Conservation (phyloP, 2,329 filamentous ascomycete genomes). For the Rachicladosporium sp. region DNA sequence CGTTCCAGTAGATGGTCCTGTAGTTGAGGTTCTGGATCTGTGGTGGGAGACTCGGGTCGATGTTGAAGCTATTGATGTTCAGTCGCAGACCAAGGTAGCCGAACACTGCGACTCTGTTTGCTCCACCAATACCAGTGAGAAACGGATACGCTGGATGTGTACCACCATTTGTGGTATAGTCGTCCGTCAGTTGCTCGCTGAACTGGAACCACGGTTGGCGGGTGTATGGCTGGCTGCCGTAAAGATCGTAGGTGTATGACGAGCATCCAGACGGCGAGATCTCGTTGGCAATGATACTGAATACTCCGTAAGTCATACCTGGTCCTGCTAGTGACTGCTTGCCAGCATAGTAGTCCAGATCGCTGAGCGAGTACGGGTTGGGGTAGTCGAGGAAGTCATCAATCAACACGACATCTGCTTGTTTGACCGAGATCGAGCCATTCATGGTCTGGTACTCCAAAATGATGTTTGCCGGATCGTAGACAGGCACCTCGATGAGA, state of each 20-base stretch:
- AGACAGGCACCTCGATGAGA: constrained; percentile 44
- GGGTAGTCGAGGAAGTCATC: constrained; percentile 53
- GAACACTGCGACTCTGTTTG: constrained; percentile 54
- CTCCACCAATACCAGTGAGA: constrained; percentile 57
- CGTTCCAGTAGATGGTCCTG: constrained; percentile 54
- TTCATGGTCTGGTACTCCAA: constrained; percentile 56
- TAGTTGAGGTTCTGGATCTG: constrained; percentile 50
- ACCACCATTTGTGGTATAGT: constrained; percentile 48
- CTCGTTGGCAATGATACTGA: constrained; percentile 53
- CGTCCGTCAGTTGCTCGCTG: constrained; percentile 55
- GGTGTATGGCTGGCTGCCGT: constrained; percentile 51
- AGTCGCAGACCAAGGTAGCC: constrained; percentile 55
- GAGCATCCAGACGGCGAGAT: constrained; percentile 56
- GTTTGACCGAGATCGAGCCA: constrained; percentile 53
- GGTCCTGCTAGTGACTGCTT: constrained; percentile 57
- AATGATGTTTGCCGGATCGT: constrained; percentile 45
- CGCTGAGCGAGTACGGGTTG: constrained; percentile 41
- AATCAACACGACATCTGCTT: constrained; percentile 57
- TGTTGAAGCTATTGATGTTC: constrained; percentile 45
- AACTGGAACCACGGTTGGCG: constrained; percentile 58
- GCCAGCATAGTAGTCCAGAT: constrained; percentile 58
- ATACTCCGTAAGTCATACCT: constrained; percentile 62
- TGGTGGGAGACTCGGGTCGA: constrained; percentile 53
- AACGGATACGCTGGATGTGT: constrained; percentile 60
- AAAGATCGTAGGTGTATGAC: constrained; percentile 54